Evolutionary conservation across 371 early-diverging fungal species (phyloP).

Genomic region (Mucor lusitanicus): DNA sequence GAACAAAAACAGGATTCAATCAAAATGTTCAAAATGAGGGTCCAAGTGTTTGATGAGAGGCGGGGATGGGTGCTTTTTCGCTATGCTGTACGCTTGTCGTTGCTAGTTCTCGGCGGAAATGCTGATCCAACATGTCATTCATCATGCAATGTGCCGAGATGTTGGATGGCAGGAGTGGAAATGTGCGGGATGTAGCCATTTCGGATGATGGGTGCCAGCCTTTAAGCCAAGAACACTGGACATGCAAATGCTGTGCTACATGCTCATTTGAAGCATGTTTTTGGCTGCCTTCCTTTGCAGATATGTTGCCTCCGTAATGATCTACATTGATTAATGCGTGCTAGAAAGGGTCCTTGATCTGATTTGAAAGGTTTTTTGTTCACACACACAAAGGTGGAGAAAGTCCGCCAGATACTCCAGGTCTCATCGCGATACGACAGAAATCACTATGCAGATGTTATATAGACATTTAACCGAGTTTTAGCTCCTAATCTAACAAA

Average conservation of each 20-base stretch:
- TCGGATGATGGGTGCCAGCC: background rate
- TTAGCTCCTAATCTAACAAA: background rate
- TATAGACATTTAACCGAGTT: background rate
- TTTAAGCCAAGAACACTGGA: background rate
- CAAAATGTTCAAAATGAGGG: background rate
- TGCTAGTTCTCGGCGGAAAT: background rate
- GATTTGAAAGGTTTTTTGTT: background rate
- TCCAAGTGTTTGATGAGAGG: background rate
- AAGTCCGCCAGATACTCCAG: background rate
- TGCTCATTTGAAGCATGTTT: background rate
- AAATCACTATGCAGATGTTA: background rate
- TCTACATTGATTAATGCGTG: background rate
- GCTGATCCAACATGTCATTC: background rate
- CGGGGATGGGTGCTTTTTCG: background rate
- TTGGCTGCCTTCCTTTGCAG: background rate
- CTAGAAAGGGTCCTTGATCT: background rate
- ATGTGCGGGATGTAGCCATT: background rate
- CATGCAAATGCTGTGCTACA: background rate
- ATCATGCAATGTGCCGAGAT: background rate
- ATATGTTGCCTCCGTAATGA: background rate
- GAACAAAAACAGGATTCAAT: slow-evolving; percentile 1
- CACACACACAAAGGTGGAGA: background rate
- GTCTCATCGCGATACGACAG: background rate
- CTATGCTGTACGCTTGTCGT: background rate
- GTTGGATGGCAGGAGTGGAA: background rate